Evolutionary conservation across 352 stramenopile genomes (phyloP), one percentile per base, ranked within the genome.

Genomic region (Vaucheria bursata): DNA sequence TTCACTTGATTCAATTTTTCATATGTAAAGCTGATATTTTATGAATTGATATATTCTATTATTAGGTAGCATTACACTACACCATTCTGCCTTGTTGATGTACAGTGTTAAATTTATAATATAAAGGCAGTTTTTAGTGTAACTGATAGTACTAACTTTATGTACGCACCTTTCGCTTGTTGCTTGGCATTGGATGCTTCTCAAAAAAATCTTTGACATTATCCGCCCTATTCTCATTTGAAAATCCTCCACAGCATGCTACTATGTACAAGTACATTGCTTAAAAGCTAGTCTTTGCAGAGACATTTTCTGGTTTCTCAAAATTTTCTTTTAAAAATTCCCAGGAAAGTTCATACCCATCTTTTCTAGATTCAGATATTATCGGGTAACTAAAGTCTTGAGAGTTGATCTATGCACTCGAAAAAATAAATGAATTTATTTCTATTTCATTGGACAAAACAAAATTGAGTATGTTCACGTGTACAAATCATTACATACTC

Each of bases 171-270:
- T 85, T 85, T 39, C 81, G 66, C 4, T 50, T 49, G 68, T 53
- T 84, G 39, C 74, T 81, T 12, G 81, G 81, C 66, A 85, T n/a
- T 50, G 78, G 73, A 75, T 85, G 25, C 38, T 78, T 45, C 33
- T 82, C 18, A 66, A 83, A 85, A 85, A 95, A 94, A 7, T 86
- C 77, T 89, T 95, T 84, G 69, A 95, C 91, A 75, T 95, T 89
- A 52, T 91, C 83, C 5, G 88, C 89, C 81, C 87, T 91, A 70
- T 86, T 86, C 34, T 85, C 53, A 12, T 83, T 84, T 39, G 83
- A 87, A 85, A 93, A 94, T 6, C 80, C 80, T 31, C 86, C 85
- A 78, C 81, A 85, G 59, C 85, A 91, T 74, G 85, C 89, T 4
- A 90, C 75, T 74, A 95, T 91, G 25, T 85, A 83, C 6, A 89